phyloP scores from a whole-genome alignment of 192 early-diverging fungal genomes.

The Dissophora ornata region DNA sequence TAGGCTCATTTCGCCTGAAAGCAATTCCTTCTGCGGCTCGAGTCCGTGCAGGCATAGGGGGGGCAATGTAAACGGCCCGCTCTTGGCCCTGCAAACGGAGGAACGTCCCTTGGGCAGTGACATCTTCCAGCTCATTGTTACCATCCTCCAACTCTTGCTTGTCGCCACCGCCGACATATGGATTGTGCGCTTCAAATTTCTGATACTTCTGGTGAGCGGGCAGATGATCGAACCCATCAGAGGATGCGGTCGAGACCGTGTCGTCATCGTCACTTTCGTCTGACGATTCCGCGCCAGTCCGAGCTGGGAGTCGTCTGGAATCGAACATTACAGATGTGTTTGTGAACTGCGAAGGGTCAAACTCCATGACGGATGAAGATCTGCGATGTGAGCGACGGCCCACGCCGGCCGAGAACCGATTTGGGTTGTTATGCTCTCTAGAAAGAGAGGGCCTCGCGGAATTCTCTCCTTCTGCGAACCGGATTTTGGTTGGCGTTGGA shows the following conservation, averaged over 20 bases:
- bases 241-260: slow-evolving; percentile 16
- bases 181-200: slow-evolving; percentile 27
- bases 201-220: slow-evolving; percentile 30
- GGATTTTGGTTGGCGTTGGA: slow-evolving; percentile 17
- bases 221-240: slow-evolving; percentile 22
- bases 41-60: not conserved
- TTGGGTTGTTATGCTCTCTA: slow-evolving; percentile 2
- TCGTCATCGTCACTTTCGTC: slow-evolving; percentile 25
- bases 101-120: no score
- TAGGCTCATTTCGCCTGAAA: not conserved
- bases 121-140: not conserved
- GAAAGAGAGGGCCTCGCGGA: not conserved
- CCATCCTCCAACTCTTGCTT: not conserved
- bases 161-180: slow-evolving; percentile 1
- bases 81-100: not conserved
- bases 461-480: slow-evolving; percentile 16
- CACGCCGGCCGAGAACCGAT: slow-evolving; percentile 10
- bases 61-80: not conserved
- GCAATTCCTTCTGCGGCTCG: not conserved
- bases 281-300: not conserved
- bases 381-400: slow-evolving; percentile 11
- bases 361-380: slow-evolving; percentile 26
- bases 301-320: not conserved
- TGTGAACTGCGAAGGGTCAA: slow-evolving; percentile 28
- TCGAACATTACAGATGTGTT: slow-evolving; percentile 15